Evolutionary conservation across 129 eudicot genomes (phyloP), one percentile per base, ranked within the genome.

Genomic region (Lactuca saligna): DNA sequence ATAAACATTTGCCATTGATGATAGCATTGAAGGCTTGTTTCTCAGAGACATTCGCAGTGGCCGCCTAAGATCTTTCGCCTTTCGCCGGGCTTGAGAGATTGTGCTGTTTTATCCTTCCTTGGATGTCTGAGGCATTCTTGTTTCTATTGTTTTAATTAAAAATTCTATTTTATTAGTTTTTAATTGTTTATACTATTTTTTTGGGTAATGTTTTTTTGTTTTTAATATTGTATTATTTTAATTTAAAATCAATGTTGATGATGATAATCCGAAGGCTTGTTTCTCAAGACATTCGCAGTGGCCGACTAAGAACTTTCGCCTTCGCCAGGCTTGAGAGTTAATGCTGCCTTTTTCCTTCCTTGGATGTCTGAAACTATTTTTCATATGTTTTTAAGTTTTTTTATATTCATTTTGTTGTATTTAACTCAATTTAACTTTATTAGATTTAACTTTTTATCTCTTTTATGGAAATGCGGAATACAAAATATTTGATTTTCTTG

Each of bases 21-120:
- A 25, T 0, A 25, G 1, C 29, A 25, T 2, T 25, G 1, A 73
- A 80, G 88, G 88, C 88, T 83, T 80, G 88, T 83, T 83, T 83
- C 88, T 83, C 85, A 73, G 79, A 81, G 76, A 75, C 86, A 84
- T 84, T 84, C 86, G 83, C 89, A 81, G 89, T 84, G 80, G 86
- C 83, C 81, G 81, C 37, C 85, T 56, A 17, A 78, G 80, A 78
- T 62, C 81, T 81, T 81, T 77, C 85, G 85, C 82, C 82, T 83
- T 77, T 83, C 82, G 88, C 84, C 88, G 69, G 88, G 88, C 88
- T 84, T 74, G 88, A 84, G 85, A 80, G 88, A 63, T 82, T 51
- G 35, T 78, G 87, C 75, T 82, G 83, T 34, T 75, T 50, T 50
- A 34, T 74, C 83, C 87, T 82, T 82, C 87, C 87, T 82, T 82